Base-by-base conservation (phyloP, 1,284 basidiomycete genomes). In the Athelia sp. region DNA sequence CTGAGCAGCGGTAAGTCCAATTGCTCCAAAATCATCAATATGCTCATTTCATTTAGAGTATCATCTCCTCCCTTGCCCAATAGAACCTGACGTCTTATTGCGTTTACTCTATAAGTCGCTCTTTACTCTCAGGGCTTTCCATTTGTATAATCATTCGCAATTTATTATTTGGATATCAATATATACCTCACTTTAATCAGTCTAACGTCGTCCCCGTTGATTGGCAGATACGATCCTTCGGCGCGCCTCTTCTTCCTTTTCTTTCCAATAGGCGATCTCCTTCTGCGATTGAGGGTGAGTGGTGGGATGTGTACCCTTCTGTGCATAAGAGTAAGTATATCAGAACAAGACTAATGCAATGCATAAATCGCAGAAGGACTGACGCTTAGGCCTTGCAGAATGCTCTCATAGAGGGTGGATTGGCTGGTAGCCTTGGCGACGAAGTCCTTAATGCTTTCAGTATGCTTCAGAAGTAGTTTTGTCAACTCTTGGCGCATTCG, bases 401-500 rank as follows among this genome's bases (percentile, higher is more conserved):
- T 69, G 9, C 78, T 70, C 51, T 92, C 90, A 62, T 88, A 97
- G 36, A 89, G 74, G 3, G 76, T 77, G 3, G 83, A 84, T 51
- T 87, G 78, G 51, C 85, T 84, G 1, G 82, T 86, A 8, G 84
- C 84, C 58, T 75, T 82, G 36, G 82, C 74, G 1, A 79, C 68
- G 0, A 74, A 63, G 56, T 92, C 86, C 21, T 72, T 74, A 47
- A 85, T 77, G 56, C 84, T 87, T 45, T 78, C 74, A 2, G 87
- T 80, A 62, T 95, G 91, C 19, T 75, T 74, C 31, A 76, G 65
- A 51, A 94, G 80, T n/a, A 96, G 72, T 55, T 87, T 88, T 43
- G 82, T 75, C n/a, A 96, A 65, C 65, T 96, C 93, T 58, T 85
- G 82, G 35, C 93, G 81, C 46, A 97, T 66, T n/a, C 92, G 86